Evolutionary conservation across 495 filamentous ascomycete species (phyloP), one percentile per base, ranked within the genome.

Genomic region (Trypethelium eluteriae): DNA sequence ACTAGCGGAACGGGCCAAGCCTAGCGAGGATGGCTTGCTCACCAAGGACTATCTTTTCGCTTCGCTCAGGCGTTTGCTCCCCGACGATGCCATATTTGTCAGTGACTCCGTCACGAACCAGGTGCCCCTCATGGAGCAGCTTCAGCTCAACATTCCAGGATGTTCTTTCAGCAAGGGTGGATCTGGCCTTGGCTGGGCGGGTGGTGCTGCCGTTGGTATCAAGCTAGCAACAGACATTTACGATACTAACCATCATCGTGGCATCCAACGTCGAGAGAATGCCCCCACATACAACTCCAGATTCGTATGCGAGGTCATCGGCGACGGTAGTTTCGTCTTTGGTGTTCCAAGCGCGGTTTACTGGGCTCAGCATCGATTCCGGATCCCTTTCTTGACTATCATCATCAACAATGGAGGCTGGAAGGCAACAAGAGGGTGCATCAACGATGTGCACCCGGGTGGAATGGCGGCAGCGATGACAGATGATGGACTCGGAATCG

Each of bases 341-440:
- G 85, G 63, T 67, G 71, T 32, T 66, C 73, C 47, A 64, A 70
- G 44, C 0, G 75, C 64, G 25, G 77, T 74, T 14, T 66, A 77
- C 3, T 78, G 77, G 77, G 68, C 76, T n/a, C 70, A 64, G 1
- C 66, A 70, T 47, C 74, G 72, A 35, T 76, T 76, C 47, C 59
- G 75, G 47, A 75, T 75, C n/a, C 77, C 75, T 1, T 64, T 78
- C 50, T 39, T 79, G 14, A 78, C 76, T 0, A 69, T 79, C 56
- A 74, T 79, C 32, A 65, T 77, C 18, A 78, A 79, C 53, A 79
- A 78, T 34, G 64, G 59, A 86, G 86, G 92, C 66, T 96, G 91
- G 91, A 91, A 96, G 72, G 92, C 92, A 0, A 92, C 92, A n/a
- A 65, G 66, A 38, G 16, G 18, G 2, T 34, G 62, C 35, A 64